These are phyloP conservation scores for Pelargonium australe DNA, from an alignment of 441 rosid species.

Conservation along the genomic window DNA sequence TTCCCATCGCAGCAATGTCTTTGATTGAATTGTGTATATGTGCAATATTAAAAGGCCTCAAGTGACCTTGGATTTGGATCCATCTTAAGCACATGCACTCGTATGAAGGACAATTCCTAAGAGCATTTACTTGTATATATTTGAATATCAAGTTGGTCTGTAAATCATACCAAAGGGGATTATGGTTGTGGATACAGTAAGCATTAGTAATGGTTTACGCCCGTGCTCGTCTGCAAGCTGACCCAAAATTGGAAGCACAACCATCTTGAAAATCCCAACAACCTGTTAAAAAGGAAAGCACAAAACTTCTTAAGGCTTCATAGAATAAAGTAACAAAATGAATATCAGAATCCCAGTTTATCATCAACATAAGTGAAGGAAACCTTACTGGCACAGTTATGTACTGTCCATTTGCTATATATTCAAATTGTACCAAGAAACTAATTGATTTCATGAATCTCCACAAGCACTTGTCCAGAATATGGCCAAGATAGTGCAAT, in stretches of 20 bases:
- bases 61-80: no score
- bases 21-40: neutral
- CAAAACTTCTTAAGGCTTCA: neutral
- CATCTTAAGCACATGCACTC: no score
- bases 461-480: neutral
- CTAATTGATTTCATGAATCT: neutral
- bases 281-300: slow-evolving; percentile 26
- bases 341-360: neutral
- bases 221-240: slow-evolving; percentile 58
- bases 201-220: slow-evolving; percentile 43
- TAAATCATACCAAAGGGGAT: no score
- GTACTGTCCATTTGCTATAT: neutral
- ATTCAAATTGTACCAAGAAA: neutral
- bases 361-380: slow-evolving; percentile 1
- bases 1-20: neutral
- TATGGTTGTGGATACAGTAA: slow-evolving; percentile 35
- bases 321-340: no score
- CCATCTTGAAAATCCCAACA: slow-evolving; percentile 59
- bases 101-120: no score
- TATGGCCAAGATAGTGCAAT: neutral
- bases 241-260: slow-evolving; percentile 45
- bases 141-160: no score
- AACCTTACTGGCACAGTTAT: neutral
- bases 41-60: neutral
- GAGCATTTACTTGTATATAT: no score